These are phyloP conservation scores for Debaryomyces tyrocola DNA, from an alignment of 805 yeast species.

Conservation along the genomic window DNA sequence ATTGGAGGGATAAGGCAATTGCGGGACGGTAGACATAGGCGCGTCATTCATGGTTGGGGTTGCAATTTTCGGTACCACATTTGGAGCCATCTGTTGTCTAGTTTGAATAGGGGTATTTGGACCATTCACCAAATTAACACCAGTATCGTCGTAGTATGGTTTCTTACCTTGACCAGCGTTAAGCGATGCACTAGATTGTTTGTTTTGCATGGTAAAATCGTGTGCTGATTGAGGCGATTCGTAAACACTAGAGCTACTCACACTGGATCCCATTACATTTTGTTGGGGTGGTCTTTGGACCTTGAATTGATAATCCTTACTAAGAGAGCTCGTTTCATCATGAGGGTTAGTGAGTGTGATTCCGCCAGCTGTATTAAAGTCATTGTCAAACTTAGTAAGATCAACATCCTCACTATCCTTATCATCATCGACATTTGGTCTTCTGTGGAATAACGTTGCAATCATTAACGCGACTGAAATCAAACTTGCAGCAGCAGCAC, in stretches of 20 bases:
- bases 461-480: constrained; percentile 51
- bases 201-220: constrained; percentile 29
- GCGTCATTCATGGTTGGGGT: constrained; percentile 24
- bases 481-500: constrained; percentile 59
- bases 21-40: constrained; percentile 12
- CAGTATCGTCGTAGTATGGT: constrained; percentile 10
- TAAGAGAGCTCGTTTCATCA: constrained; percentile 19
- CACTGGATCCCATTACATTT: constrained; percentile 3
- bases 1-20: constrained; percentile 25
- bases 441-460: constrained; percentile 28
- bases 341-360: constrained; percentile 5
- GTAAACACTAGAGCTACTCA: constrained; percentile 24
- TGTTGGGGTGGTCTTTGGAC: constrained; percentile 3
- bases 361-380: constrained; percentile 13
- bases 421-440: constrained; percentile 15
- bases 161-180: constrained; percentile 8
- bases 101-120: constrained; percentile 35
- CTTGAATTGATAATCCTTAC: constrained; percentile 26
- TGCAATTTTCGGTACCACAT: constrained; percentile 24
- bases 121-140: constrained; percentile 27
- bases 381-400: constrained; percentile 16
- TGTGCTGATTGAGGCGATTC: constrained; percentile 33
- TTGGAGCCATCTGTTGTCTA: constrained; percentile 33
- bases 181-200: constrained; percentile 11
- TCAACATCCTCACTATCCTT: constrained; percentile 15